Evolutionary conservation across 108 stramenopile species (phyloP).

Genomic region (Stephanodiscus triporus): DNA sequence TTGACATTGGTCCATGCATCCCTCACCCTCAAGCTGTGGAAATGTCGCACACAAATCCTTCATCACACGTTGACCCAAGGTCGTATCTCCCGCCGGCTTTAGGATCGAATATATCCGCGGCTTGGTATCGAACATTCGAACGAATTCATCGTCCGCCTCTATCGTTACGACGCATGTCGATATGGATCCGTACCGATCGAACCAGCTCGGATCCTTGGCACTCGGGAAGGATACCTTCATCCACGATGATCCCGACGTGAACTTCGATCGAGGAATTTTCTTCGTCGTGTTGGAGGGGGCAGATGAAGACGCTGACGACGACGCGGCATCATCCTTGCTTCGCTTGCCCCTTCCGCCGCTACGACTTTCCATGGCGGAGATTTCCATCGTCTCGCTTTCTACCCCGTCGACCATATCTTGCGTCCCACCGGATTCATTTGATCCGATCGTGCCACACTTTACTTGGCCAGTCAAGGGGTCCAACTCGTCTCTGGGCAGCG

Average conservation of each 20-base stretch:
- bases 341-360: conserved; percentile 42
- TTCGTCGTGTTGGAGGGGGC: conserved; percentile 21
- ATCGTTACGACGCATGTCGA: conserved; percentile 89
- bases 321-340: conserved; percentile 19
- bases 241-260: conserved; percentile 76
- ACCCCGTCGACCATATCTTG: conserved; percentile 17
- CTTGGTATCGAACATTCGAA: conserved; percentile 77
- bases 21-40: conserved; percentile 78
- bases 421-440: conserved; percentile 29
- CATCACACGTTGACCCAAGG: conserved; percentile 67
- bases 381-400: conserved; percentile 30
- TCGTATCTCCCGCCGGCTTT: conserved; percentile 47
- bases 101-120: conserved; percentile 76
- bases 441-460: conserved; percentile 69
- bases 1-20: not conserved
- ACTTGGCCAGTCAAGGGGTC: conserved; percentile 66
- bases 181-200: conserved; percentile 62
- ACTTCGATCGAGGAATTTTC: conserved; percentile 54
- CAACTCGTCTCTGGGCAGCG: conserved; percentile 72
- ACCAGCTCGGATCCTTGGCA: conserved; percentile 90
- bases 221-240: conserved; percentile 90
- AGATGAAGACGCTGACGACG: conserved; percentile 8
- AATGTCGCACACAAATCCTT: conserved; percentile 62
- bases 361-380: conserved; percentile 7
- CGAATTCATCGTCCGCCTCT: conserved; percentile 92